Evolutionary conservation across 768 basidiomycete genomes (phyloP).

Genomic region (Zangia roseola): DNA sequence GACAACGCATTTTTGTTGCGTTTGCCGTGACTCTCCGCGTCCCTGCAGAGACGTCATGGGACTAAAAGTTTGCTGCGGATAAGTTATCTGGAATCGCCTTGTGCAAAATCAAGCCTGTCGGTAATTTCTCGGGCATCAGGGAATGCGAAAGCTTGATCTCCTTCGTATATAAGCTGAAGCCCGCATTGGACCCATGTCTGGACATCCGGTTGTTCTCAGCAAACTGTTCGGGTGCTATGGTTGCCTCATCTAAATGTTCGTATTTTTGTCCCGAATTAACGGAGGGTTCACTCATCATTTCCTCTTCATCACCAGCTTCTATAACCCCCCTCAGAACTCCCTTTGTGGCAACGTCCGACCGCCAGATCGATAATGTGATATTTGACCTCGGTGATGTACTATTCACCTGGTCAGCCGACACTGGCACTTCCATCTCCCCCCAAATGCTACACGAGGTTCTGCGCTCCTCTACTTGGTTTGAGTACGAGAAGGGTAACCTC

Average conservation of each 20-base stretch:
- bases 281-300: constrained; percentile 1
- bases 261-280: neutral
- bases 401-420: constrained; percentile 22
- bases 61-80: no score
- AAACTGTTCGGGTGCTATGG: neutral
- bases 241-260: neutral
- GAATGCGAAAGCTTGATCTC: no score
- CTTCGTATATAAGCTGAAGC: no score
- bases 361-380: constrained; percentile 21
- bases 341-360: constrained; percentile 2
- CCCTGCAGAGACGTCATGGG: no score
- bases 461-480: constrained; percentile 20
- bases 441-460: constrained; percentile 9
- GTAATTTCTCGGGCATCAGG: no score
- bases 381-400: constrained; percentile 24
- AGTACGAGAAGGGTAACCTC: constrained; percentile 23
- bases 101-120: no score
- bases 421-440: constrained; percentile 12
- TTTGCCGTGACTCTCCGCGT: no score
- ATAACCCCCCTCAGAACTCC: constrained; percentile 2
- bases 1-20: no score
- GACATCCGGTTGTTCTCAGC: no score
- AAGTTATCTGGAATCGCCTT: no score
- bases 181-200: no score
- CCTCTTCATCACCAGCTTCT: neutral